Conservation (phyloP, 352 stramenopile species). For the Pythium apleroticum region DNA sequence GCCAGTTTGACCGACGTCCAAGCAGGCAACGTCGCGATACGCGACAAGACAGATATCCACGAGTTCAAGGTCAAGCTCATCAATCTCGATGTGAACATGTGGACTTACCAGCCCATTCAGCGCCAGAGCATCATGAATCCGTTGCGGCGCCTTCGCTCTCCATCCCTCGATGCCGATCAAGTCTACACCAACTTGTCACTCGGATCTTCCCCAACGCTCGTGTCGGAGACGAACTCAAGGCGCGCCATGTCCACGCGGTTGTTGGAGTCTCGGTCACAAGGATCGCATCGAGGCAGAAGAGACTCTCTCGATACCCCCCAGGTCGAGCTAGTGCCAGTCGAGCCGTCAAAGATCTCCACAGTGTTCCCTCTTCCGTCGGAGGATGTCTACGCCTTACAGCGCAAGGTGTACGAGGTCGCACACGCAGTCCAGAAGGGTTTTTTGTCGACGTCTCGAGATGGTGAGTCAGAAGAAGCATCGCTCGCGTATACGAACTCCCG, state of each 20-base stretch:
- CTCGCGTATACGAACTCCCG: conserved; percentile 76
- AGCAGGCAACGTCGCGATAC: conserved; percentile 52
- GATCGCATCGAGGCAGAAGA: background rate
- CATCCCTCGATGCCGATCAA: conserved; percentile 14
- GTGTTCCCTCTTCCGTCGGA: conserved; percentile 77
- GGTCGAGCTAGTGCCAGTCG: conserved; percentile 51
- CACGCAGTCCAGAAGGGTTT: conserved; percentile 72
- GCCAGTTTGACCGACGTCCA: conserved; percentile 41
- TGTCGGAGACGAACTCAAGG: background rate
- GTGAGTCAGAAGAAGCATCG: conserved; percentile 54
- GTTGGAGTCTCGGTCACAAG: background rate
- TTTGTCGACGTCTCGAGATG: conserved; percentile 57
- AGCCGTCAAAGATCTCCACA: conserved; percentile 64
- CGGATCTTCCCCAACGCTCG: background rate
- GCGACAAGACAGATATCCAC: conserved; percentile 58
- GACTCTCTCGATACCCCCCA: background rate
- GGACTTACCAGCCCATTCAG: conserved; percentile 44
- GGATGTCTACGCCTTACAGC: conserved; percentile 67
- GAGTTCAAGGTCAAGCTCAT: conserved; percentile 77
- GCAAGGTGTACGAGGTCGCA: conserved; percentile 72
- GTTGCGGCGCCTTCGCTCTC: conserved; percentile 12
- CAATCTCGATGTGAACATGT: conserved; percentile 78
- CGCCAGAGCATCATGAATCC: conserved; percentile 3
- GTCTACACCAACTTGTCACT: background rate
- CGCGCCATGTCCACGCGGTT: background rate